A percentile compares a stretch with the other conserved stretches of the same genome.
Conservation (phyloP, 78 protist species). For the Guillardia theta region DNA sequence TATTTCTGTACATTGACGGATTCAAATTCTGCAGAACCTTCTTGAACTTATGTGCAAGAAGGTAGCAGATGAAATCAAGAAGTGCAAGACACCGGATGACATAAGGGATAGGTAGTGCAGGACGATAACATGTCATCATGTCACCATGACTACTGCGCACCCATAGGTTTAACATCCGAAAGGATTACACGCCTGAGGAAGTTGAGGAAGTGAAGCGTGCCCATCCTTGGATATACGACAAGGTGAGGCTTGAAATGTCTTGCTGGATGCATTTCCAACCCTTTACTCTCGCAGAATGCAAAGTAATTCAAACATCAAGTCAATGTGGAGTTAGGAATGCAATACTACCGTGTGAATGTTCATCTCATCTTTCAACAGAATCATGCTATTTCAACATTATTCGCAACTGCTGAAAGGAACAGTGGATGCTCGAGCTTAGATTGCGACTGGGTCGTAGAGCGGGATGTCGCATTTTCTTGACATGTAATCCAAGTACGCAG, state of each 20-base stretch:
- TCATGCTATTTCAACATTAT: no score
- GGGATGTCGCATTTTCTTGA: background rate
- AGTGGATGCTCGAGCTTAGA: background rate
- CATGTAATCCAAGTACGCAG: background rate
- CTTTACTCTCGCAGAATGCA: no score
- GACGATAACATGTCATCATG: background rate
- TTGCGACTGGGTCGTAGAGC: background rate
- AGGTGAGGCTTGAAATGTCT: no score
- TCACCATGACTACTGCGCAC: background rate
- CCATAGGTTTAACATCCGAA: background rate
- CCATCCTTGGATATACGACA: conserved; percentile 25
- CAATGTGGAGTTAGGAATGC: background rate
- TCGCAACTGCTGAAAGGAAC: no score
- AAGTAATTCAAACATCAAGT: background rate
- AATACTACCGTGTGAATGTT: no score
- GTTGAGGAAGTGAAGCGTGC: conserved; percentile 37
- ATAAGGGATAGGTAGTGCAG: background rate
- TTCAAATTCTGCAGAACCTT: no score
- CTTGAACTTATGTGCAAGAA: background rate
- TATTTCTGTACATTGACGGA: no score
- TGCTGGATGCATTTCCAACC: no score
- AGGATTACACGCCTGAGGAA: conserved; percentile 43
- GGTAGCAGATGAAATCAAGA: conserved; percentile 22
- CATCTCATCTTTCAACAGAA: no score
- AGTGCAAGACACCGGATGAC: conserved; percentile 33